Evolutionary conservation across 257 asterid genomes (phyloP).

Genomic region (Plantago major): DNA sequence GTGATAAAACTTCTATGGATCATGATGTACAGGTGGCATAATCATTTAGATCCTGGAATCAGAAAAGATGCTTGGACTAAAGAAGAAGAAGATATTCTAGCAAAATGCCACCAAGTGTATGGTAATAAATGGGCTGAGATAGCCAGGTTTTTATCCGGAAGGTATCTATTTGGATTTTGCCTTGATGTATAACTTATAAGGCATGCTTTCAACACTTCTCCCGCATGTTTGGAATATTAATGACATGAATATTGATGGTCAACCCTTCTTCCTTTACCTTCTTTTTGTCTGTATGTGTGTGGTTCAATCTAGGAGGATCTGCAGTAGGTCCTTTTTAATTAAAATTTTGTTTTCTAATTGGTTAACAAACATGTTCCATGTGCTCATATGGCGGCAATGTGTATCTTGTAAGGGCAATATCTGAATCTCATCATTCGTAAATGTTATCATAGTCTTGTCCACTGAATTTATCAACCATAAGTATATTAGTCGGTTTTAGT

Average conservation of each 20-base stretch:
- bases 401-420: constrained; percentile 12
- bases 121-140: constrained; percentile 91
- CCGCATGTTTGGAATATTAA: background rate
- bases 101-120: constrained; percentile 42
- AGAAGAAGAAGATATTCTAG: constrained; percentile 53
- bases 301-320: background rate
- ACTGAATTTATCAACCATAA: too few species aligned
- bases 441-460: background rate
- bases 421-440: constrained; percentile 14
- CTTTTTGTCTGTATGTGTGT: too few species aligned
- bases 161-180: constrained; percentile 39
- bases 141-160: constrained; percentile 74
- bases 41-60: constrained; percentile 74
- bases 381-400: background rate
- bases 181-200: background rate
- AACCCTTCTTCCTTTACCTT: too few species aligned
- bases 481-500: too few species aligned
- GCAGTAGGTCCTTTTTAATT: background rate
- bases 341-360: background rate
- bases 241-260: too few species aligned
- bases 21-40: constrained; percentile 67
- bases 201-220: constrained; percentile 3
- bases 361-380: background rate
- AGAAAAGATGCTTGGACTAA: constrained; percentile 73
- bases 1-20: background rate